These are phyloP conservation scores for Plasmodium cynomolgi DNA, from an alignment of 169 alveolate species.

Conservation along the genomic window DNA sequence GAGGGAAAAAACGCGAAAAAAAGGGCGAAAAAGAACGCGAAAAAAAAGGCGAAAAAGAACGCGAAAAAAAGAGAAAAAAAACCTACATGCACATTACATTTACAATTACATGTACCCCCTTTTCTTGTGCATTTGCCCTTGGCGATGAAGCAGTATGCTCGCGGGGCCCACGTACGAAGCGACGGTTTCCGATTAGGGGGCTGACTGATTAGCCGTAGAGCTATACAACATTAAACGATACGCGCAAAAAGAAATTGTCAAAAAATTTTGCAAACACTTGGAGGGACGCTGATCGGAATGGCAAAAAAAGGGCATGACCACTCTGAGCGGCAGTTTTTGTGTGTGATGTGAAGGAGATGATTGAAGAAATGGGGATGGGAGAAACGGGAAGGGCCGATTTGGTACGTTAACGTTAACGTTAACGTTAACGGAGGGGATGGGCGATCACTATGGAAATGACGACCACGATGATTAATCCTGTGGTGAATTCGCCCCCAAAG, in stretches of 20 bases:
- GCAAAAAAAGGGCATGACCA: neutral
- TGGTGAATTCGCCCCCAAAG: neutral
- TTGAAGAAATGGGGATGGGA: neutral
- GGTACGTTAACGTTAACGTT: neutral
- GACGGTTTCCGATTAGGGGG: neutral
- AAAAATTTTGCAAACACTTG: neutral
- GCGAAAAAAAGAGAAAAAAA: neutral
- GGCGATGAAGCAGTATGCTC: neutral
- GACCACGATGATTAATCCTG: neutral
- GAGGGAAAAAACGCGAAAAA: too few species aligned
- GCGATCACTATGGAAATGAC: neutral
- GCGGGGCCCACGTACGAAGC: neutral
- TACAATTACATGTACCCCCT: neutral
- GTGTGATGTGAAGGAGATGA: neutral
- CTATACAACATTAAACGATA: too few species aligned
- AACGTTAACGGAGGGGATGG: neutral
- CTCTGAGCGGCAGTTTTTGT: neutral
- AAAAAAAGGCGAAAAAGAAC: neutral
- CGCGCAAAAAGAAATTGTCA: neutral
- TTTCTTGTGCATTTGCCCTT: neutral
- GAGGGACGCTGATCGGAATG: neutral
- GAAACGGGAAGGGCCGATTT: neutral
- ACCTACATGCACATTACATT: neutral
- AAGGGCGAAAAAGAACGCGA: too few species aligned
- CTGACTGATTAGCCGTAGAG: neutral